A percentile compares a stretch with the other conserved stretches of the same genome.
Evolutionary conservation across 2,329 filamentous ascomycete genomes (phyloP).

Genomic region (Periglandula ipomoeae): DNA sequence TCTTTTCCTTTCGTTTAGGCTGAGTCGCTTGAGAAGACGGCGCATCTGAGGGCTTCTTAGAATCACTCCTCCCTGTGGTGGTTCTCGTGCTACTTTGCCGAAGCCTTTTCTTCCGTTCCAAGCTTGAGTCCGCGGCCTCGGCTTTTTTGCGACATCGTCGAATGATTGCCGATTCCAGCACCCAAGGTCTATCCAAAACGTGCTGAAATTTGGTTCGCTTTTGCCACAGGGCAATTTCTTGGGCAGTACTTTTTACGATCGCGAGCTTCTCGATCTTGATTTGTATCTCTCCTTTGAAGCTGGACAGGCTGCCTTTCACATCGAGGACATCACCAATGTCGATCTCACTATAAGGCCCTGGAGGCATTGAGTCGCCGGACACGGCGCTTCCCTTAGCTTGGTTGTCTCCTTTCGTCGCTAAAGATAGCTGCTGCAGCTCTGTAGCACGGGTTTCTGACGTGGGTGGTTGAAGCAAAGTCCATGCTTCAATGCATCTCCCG

Average conservation of each 20-base stretch:
- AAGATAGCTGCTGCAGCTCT: neutral
- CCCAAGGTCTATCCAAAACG: slow-evolving; percentile 45
- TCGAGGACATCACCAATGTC: slow-evolving; percentile 48
- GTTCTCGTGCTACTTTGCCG: slow-evolving; percentile 12
- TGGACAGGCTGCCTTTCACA: slow-evolving; percentile 42
- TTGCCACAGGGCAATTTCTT: slow-evolving; percentile 52
- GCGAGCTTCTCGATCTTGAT: slow-evolving; percentile 42
- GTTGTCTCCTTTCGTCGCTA: neutral
- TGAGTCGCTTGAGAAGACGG: neutral
- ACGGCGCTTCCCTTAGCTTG: neutral
- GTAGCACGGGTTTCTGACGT: neutral
- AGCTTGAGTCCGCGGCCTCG: slow-evolving; percentile 23
- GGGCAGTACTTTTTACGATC: slow-evolving; percentile 40
- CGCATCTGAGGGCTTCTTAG: neutral
- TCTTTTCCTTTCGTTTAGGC: slow-evolving; percentile 5
- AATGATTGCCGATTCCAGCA: slow-evolving; percentile 39
- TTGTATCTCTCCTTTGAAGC: slow-evolving; percentile 40
- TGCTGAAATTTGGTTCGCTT: slow-evolving; percentile 42
- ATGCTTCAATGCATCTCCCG: slow-evolving; percentile 45
- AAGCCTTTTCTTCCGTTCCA: slow-evolving; percentile 17
- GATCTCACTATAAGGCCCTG: slow-evolving; percentile 21
- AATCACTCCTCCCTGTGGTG: neutral
- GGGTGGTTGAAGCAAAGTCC: slow-evolving; percentile 8
- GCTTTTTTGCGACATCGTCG: slow-evolving; percentile 40
- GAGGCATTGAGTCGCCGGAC: neutral